A percentile compares a stretch with the other conserved stretches of the same genome.
These are phyloP conservation scores for Haematococcus lacustris DNA, from an alignment of 139 green algal genomes.

Conservation along the genomic window DNA sequence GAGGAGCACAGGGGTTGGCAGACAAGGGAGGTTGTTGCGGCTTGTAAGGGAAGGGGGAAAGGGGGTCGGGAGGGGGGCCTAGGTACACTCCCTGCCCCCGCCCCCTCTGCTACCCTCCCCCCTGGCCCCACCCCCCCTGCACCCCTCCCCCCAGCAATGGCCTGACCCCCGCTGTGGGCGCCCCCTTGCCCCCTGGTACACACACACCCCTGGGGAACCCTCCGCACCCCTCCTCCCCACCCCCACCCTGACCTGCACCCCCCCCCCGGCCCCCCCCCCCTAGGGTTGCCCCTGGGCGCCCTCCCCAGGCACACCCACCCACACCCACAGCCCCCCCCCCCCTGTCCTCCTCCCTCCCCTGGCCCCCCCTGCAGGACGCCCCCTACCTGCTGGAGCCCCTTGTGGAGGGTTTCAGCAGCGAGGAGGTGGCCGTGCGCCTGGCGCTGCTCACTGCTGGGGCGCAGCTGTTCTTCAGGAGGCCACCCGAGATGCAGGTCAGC, in stretches of 20 bases:
- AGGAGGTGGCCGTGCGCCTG: slow-evolving; percentile 55
- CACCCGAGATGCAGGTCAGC: slow-evolving; percentile 65
- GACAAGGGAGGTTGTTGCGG: background rate
- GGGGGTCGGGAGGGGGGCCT: background rate
- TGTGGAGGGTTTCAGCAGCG: slow-evolving; percentile 42
- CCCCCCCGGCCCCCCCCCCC: no score
- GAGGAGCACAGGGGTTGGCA: background rate
- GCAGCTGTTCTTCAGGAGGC: slow-evolving; percentile 89
- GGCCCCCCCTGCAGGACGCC: slow-evolving; percentile 50
- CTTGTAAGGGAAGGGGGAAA: background rate
- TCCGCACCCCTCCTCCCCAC: no score
- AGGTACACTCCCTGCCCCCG: background rate
- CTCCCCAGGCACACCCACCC: no score
- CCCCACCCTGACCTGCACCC: no score
- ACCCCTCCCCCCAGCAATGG: no score
- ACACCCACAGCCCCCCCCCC: no score
- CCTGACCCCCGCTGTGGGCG: no score
- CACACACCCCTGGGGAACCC: no score
- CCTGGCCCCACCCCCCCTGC: no score
- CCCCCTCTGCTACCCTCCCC: background rate
- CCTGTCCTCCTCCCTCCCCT: no score
- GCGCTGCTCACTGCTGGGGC: slow-evolving; percentile 71
- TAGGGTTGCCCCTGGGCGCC: no score
- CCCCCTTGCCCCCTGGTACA: no score
- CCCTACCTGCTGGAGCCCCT: slow-evolving; percentile 86